A percentile compares a stretch with the other conserved stretches of the same genome.
Evolutionary conservation across 176 grass and related monocot genomes (phyloP).

Genomic region (Bonia amplexicaulis): DNA sequence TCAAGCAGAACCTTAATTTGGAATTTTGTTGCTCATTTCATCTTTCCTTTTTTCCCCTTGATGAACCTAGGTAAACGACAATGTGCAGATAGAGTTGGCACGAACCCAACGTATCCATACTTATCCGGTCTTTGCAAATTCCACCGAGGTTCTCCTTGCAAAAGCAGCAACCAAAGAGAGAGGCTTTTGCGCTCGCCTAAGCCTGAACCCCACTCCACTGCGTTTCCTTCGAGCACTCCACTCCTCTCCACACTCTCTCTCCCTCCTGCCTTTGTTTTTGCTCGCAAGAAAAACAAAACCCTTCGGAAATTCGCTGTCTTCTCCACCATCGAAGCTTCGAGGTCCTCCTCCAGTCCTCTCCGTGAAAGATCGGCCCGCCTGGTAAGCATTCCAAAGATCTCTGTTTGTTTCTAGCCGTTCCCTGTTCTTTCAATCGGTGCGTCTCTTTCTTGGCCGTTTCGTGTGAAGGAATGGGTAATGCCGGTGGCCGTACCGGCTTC

Average conservation of each 20-base stretch:
- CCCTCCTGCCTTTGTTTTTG: conserved; percentile 1
- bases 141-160: neutral
- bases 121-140: neutral
- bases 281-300: conserved; percentile 8
- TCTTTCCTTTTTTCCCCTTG: too few relatives aligned
- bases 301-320: neutral
- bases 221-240: conserved; percentile 14
- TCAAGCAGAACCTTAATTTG: too few relatives aligned
- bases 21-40: neutral
- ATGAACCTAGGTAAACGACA: neutral
- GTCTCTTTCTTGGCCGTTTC: neutral
- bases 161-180: neutral
- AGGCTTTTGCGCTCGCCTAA: conserved; percentile 12
- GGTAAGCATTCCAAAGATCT: conserved; percentile 1
- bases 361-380: neutral
- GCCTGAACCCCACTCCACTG: neutral
- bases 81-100: conserved; percentile 2
- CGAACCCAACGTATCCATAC: neutral
- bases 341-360: neutral
- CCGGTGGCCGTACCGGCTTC: neutral
- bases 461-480: neutral
- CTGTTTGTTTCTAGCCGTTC: neutral
- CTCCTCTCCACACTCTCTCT: neutral
- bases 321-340: conserved; percentile 4
- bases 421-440: neutral